Evolutionary conservation across 441 rosid genomes (phyloP).

Genomic region (Adansonia gregorii): DNA sequence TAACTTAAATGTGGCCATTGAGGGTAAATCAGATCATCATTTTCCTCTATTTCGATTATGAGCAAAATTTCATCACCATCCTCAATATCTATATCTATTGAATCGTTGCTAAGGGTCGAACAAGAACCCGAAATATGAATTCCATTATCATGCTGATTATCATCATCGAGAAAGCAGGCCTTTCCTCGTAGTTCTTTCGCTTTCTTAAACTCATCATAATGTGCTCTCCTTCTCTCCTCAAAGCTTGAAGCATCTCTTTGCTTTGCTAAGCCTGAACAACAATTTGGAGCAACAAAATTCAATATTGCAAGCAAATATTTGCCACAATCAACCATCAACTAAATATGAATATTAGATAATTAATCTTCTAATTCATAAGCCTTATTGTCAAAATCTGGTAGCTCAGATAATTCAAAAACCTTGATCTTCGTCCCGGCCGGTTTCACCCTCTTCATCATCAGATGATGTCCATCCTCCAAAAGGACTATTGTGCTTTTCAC

Average conservation of each 20-base stretch:
- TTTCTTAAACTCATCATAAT: conserved; percentile 41
- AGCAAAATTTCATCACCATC: conserved; percentile 20
- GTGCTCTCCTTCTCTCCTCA: conserved; percentile 35
- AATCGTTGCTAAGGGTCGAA: conserved; percentile 20
- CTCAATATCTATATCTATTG: conserved; percentile 32
- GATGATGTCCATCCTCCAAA: conserved; percentile 20
- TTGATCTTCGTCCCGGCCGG: not conserved
- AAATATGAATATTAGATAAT: not conserved
- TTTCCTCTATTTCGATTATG: conserved; percentile 15
- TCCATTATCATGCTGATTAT: conserved; percentile 25
- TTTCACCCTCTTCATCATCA: conserved; percentile 14
- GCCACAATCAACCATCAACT: not conserved
- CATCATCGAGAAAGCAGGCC: conserved; percentile 26
- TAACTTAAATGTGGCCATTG: not conserved
- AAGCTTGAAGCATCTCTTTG: conserved; percentile 20
- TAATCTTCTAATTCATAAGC: not conserved
- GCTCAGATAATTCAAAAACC: not conserved
- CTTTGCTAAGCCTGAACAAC: conserved; percentile 29
- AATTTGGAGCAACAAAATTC: not conserved
- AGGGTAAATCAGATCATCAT: not conserved
- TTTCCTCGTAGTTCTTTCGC: conserved; percentile 35
- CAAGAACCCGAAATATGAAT: not conserved
- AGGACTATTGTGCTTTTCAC: not conserved
- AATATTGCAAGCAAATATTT: not conserved
- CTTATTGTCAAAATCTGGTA: not conserved